A percentile compares a stretch with the other conserved stretches of the same genome.
phyloP scores from a whole-genome alignment of 1,284 basidiomycete genomes.

The Sphaerobolus stellatus region DNA sequence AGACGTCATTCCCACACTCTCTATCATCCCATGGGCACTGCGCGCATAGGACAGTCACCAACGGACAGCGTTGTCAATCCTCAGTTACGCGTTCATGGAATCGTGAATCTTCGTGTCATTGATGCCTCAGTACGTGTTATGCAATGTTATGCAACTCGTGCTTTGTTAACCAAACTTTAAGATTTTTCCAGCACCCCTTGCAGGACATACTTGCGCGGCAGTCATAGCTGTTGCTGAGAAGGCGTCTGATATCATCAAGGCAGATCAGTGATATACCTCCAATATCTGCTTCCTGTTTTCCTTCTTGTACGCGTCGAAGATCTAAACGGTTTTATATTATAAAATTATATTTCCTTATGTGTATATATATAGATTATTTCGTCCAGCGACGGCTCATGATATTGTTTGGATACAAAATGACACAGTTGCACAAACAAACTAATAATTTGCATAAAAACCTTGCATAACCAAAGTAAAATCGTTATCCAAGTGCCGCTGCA shows the following conservation, averaged over 20 bases:
- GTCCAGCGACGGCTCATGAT: no score
- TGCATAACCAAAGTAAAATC: no score
- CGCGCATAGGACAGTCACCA: constrained; percentile 52
- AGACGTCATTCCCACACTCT: constrained; percentile 53
- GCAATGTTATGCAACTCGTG: not conserved
- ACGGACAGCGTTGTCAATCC: constrained; percentile 49
- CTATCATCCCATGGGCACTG: constrained; percentile 57
- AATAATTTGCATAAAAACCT: no score
- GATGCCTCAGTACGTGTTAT: constrained; percentile 48
- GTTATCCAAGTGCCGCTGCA: no score
- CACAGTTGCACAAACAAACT: no score
- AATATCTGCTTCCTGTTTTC: no score
- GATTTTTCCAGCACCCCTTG: not conserved
- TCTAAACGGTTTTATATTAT: no score
- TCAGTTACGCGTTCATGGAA: constrained; percentile 38
- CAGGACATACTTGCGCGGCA: constrained; percentile 49
- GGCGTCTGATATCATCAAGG: constrained; percentile 59
- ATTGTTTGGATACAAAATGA: no score
- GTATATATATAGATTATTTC: no score
- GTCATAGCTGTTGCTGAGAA: constrained; percentile 63
- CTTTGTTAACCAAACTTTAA: not conserved
- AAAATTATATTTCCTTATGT: no score
- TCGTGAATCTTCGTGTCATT: constrained; percentile 49
- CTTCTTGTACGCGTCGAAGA: no score
- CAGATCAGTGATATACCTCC: no score